Percentiles rank a stretch among this genome's conserved stretches.
Evolutionary conservation across 2,329 filamentous ascomycete genomes (phyloP).

Genomic region (Fusarium devonianum): DNA sequence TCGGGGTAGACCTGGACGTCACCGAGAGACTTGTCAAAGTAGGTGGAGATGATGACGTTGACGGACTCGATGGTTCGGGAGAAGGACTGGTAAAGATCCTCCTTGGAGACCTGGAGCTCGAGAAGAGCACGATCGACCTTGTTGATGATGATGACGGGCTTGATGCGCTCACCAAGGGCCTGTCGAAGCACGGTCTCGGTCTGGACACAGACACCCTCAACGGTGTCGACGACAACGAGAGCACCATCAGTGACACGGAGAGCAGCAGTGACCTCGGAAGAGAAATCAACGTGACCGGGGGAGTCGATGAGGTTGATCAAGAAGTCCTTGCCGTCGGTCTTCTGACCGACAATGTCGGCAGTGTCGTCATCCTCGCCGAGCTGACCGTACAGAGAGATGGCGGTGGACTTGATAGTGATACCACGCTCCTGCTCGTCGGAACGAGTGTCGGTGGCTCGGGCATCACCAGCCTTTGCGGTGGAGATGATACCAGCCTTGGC

Average conservation of each 20-base stretch:
- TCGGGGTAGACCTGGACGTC: constrained; percentile 99
- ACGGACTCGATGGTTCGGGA: constrained; percentile 99
- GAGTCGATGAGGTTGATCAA: constrained; percentile 99
- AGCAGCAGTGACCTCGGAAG: constrained; percentile 97
- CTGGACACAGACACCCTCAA: constrained; percentile 99
- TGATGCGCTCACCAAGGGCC: constrained; percentile 99
- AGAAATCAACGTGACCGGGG: constrained; percentile 99
- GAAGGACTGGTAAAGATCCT: constrained; percentile 99
- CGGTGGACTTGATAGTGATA: constrained; percentile 99
- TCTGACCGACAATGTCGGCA: constrained; percentile 90
- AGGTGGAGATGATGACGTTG: constrained; percentile 99
- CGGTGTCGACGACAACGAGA: constrained; percentile 98
- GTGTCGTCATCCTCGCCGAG: constrained; percentile 84
- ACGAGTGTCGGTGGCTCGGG: constrained; percentile 95
- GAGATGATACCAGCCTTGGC: constrained; percentile 99
- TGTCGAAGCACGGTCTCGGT: constrained; percentile 99
- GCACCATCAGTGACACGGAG: constrained; percentile 99
- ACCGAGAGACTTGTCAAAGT: constrained; percentile 95
- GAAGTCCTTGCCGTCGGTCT: constrained; percentile 93
- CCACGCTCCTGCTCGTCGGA: constrained; percentile 98
- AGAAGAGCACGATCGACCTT: constrained; percentile 99
- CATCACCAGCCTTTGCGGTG: constrained; percentile 94
- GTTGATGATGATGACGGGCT: constrained; percentile 99
- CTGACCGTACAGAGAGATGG: constrained; percentile 95
- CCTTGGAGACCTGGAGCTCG: constrained; percentile 97